These are phyloP conservation scores for Allium cepa DNA, from an alignment of 106 monocot genomes.

Conservation along the genomic window DNA sequence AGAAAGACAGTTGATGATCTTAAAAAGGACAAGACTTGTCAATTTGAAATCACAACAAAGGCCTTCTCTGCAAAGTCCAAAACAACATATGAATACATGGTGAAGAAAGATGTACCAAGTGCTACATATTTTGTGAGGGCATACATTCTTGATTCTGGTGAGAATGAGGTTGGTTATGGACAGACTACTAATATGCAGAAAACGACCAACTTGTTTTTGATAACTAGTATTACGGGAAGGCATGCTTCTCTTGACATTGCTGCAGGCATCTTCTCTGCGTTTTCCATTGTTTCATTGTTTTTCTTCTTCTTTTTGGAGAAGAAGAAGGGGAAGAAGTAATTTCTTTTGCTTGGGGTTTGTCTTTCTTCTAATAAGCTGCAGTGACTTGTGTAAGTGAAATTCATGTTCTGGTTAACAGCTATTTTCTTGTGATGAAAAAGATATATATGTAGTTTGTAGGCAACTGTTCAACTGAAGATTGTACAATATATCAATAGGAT, in stretches of 20 bases:
- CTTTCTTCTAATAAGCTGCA: no score
- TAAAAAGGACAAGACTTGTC: constrained; percentile 72
- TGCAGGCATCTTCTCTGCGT: constrained; percentile 40
- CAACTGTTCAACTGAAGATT: no score
- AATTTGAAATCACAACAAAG: constrained; percentile 28
- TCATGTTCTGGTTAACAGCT: no score
- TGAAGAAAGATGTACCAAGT: no score
- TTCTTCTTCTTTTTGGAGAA: constrained; percentile 33
- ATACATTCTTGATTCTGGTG: no score
- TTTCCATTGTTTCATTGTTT: constrained; percentile 20
- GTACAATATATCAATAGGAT: no score
- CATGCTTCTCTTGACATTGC: constrained; percentile 33
- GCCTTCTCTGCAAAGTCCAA: constrained; percentile 2
- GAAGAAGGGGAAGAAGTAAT: constrained; percentile 16
- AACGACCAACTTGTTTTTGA: constrained; percentile 20
- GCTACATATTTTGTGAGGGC: no score
- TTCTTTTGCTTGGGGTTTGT: neutral
- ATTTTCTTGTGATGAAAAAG: no score
- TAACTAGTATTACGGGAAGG: constrained; percentile 23
- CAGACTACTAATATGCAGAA: neutral
- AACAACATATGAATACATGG: no score
- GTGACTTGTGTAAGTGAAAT: no score
- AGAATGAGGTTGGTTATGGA: no score
- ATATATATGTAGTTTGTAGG: no score
- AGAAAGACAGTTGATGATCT: constrained; percentile 52